Evolutionary conservation across 768 basidiomycete genomes (phyloP), one percentile per base, ranked within the genome.

Genomic region (Tricholoma hemisulphureum): DNA sequence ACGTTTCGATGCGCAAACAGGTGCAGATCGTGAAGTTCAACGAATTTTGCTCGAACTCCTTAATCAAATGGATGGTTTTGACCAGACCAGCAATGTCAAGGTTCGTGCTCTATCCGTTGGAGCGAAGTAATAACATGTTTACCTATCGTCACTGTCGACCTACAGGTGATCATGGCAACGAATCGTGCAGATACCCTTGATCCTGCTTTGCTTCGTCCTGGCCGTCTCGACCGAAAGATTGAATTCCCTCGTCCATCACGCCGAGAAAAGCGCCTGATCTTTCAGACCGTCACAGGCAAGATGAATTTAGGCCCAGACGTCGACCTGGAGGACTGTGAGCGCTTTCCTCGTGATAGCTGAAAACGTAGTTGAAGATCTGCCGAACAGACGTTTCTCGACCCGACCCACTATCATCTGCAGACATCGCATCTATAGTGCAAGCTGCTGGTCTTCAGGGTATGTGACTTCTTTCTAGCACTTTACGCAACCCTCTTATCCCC

Each of bases 41-140:
- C 93, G 97, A 74, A 98, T 99, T 68, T 73, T 99, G 61, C 85
- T 99, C 11, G 97, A 99, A 73, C 77, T 99, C 56, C 80, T 99
- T 58, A 98, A 96, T 70, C 97, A 99, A 69, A 99, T 99, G 97
- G 97, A 99, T 67, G 97, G 97, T 61, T 99, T 99, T 73, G 97
- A 99, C 74, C 97, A 99, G 73, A 91, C 91, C 4, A 95, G 93
- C 70, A 98, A 95, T 65, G 97, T 99, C 69, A 98, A 99, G 87
- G 95, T 92, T 67, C 43, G 76, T 41, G 8, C n/a, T 48, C n/a
- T n/a, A 23, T 37, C 29, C 5, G 29, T 6, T 51, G 24, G 21
- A 24, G 11, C 14, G 8, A 43, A 20, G 29, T 9, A 32, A 55
- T n/a, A n/a, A 31, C 43, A 45, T 16, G 6, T 48, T 48, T 13